Base-by-base conservation (phyloP, 768 basidiomycete genomes). In the Coprinopsis sp. region DNA sequence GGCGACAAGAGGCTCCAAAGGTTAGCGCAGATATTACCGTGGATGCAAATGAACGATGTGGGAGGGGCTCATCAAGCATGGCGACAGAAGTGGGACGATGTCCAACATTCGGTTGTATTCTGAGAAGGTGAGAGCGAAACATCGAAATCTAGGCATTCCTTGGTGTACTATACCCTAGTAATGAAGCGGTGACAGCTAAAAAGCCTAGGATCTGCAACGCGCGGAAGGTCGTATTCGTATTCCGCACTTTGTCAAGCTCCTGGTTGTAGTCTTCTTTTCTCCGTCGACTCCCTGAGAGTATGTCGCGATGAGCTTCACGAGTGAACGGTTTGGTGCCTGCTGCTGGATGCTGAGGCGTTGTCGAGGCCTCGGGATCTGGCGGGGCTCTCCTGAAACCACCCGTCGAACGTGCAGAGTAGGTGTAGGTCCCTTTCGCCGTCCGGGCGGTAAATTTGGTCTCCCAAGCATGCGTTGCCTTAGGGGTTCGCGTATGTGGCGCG, bases 391-490 rank as follows among this genome's bases (percentile, higher is more conserved):
- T 57, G 28, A 44, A 51, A 22, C 51, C 33, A 7, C 52, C 46
- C 43, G 57, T 58, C 1, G 52, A 55, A 11, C 62, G 57, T 3
- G 53, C 44, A 18, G 40, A 27, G 13, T 25, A 7, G 21, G 41
- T 49, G 36, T 37, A 49, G 4, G 48, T 49, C 3, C 48, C 48
- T 24, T 36, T 30, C 16, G 48, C 40, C 12, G 47, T 42, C 12
- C 44, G 50, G 25, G 37, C 14, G 6, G 47, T 48, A 42, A 39
- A 47, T 11, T 54, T 39, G 36, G 48, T 51, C 50, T 72, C 66
- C 73, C 73, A 74, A 4, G 73, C 73, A 43, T 72, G 49, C 3
- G 60, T 67, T 4, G 72, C 69, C 6, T 69, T 64, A 12, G 68
- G 46, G 3, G 57, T 51, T 55, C 57, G 59, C 33, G 58, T 47